A percentile compares a stretch with the other conserved stretches of the same genome.
Evolutionary conservation across 1,284 basidiomycete species (phyloP).

Genomic region (Ceratobasidium sp.): DNA sequence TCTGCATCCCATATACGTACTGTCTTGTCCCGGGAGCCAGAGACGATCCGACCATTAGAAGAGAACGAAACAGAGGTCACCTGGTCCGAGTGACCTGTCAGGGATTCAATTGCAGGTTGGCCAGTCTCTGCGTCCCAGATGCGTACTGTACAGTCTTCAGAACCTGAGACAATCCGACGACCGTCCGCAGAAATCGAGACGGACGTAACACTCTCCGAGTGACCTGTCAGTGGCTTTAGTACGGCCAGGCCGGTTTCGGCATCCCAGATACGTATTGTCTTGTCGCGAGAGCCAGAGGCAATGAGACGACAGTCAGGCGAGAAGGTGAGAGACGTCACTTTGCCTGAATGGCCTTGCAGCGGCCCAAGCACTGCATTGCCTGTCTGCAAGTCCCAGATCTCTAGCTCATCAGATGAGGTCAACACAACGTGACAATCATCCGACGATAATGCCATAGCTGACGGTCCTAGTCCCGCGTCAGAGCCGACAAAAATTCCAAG

Average conservation of each 20-base stretch:
- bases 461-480: not conserved
- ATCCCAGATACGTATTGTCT: slow-evolving; percentile 17
- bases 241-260: not conserved
- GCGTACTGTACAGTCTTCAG: slow-evolving; percentile 9
- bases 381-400: slow-evolving; percentile 35
- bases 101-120: not conserved
- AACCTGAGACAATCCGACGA: slow-evolving; percentile 18
- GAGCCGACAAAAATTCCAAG: slow-evolving; percentile 23
- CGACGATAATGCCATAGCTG: slow-evolving; percentile 24
- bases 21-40: not conserved
- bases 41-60: not conserved
- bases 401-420: slow-evolving; percentile 12
- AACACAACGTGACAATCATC: slow-evolving; percentile 18
- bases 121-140: slow-evolving; percentile 30
- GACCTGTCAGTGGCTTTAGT: not conserved
- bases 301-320: slow-evolving; percentile 22
- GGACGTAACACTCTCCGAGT: not conserved
- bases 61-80: slow-evolving; percentile 17
- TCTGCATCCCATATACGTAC: slow-evolving; percentile 4
- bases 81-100: not conserved
- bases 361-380: not conserved
- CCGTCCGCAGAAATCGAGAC: slow-evolving; percentile 37
- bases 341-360: slow-evolving; percentile 4
- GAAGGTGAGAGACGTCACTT: slow-evolving; percentile 10
- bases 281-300: slow-evolving; percentile 20